Evolutionary conservation across 257 asterid genomes (phyloP).

Genomic region (Nicotiana benthamiana): DNA sequence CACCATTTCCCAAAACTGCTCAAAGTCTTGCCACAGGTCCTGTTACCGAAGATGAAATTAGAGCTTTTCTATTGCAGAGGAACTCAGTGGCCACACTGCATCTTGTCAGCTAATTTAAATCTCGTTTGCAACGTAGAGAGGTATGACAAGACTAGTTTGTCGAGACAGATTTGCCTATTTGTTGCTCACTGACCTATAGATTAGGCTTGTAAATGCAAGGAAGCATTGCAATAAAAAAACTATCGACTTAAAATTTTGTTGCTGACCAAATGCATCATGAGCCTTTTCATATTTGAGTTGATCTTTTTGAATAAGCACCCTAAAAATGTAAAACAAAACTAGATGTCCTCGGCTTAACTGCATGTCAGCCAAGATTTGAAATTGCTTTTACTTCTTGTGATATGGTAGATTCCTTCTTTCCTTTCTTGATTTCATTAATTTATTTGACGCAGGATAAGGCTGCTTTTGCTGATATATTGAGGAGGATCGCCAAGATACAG

Average conservation of each 20-base stretch:
- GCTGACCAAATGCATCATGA: not conserved
- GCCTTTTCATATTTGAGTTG: not conserved
- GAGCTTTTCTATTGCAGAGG: slow-evolving; percentile 60
- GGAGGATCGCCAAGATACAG: slow-evolving; percentile 71
- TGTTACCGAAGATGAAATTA: slow-evolving; percentile 86
- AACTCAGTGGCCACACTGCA: slow-evolving; percentile 77
- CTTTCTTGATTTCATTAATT: not conserved
- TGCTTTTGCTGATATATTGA: slow-evolving; percentile 62
- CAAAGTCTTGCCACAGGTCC: slow-evolving; percentile 54
- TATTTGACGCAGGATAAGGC: slow-evolving; percentile 59
- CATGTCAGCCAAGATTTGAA: not conserved
- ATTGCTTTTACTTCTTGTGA: not conserved
- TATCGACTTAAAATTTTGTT: not conserved
- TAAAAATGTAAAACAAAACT: not conserved
- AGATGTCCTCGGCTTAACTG: not conserved
- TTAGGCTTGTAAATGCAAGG: not conserved
- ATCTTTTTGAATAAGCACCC: not conserved
- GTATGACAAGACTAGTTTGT: slow-evolving; percentile 21
- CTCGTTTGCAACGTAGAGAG: slow-evolving; percentile 77
- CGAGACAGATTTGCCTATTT: not conserved
- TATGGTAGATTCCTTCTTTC: not conserved
- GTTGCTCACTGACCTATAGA: not conserved
- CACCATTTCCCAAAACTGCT: slow-evolving; percentile 39
- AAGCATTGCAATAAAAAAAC: not conserved
- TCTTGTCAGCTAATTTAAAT: slow-evolving; percentile 79